Base-by-base conservation (phyloP, 2,329 filamentous ascomycete genomes). In the Fusarium sp. region DNA sequence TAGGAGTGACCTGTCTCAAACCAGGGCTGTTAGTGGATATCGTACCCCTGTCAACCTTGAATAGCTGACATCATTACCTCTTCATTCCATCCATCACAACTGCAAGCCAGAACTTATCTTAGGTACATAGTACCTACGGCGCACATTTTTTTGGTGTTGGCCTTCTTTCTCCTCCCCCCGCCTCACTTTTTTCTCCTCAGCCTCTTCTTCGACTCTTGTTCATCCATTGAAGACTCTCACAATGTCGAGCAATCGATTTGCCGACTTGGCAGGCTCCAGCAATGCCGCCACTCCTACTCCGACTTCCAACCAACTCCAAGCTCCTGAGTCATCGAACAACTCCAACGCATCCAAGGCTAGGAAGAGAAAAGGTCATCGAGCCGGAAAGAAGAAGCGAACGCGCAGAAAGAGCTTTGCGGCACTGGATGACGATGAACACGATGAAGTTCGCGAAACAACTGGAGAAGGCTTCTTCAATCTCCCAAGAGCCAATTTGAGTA, bases 351-450 rank as follows among this genome's bases (percentile, higher is more conserved):
- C 72, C 36, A 72, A 69, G 63, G 56, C 66, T 70, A 89, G 90
- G 82, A 92, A 93, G 77, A 75, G 79, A 76, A 91, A 90, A 75
- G 90, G 89, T 72, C 90, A 93, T 77, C 88, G 92, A 42, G 90
- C 88, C 31, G 91, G 91, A 36, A 94, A 90, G 84, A 94, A 93
- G 81, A 91, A 91, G 79, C 88, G 88, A 60, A 80, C 88, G 63
- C 87, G 93, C 67, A 87, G 92, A 65, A 92, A 92, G 81, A 97
- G 93, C 11, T 97, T 97, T 75, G 90, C 91, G 23, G 83, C 86
- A 17, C 80, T 87, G 2, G 81, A 87, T 31, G 87, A 87, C 33
- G 87, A 89, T 37, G 77, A 78, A 18, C 78, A 82, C 42, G 77
- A 78, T 46, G 79, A 81, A 53, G 72, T 74, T 41, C 76, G 76